Evolutionary conservation across 768 basidiomycete species (phyloP).

Genomic region (Amanita jacksonii): DNA sequence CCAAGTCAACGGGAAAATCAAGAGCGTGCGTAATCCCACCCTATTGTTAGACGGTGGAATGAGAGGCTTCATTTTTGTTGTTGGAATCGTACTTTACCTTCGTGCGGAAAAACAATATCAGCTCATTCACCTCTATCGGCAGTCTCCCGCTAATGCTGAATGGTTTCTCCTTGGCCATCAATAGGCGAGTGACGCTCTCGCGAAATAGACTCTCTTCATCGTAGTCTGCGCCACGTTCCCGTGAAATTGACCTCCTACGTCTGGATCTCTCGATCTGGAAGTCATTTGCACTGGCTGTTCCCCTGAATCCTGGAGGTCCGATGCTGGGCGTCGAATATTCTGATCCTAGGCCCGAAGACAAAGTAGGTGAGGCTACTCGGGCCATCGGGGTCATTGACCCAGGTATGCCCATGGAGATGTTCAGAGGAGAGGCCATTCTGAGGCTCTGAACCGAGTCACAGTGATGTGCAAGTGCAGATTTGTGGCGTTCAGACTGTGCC

Average conservation of each 20-base stretch:
- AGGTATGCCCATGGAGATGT: background rate
- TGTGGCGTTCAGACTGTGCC: background rate
- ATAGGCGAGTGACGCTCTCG: slow-evolving; percentile 42
- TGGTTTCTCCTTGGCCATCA: slow-evolving; percentile 49
- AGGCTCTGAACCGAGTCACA: no score
- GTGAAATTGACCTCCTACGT: slow-evolving; percentile 21
- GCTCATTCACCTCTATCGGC: slow-evolving; percentile 55
- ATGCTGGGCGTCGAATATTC: background rate
- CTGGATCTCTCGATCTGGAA: slow-evolving; percentile 59
- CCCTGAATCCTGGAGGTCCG: background rate
- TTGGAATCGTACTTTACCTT: slow-evolving; percentile 36
- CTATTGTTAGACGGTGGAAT: slow-evolving; percentile 25
- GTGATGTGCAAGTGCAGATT: no score
- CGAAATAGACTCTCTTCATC: slow-evolving; percentile 47
- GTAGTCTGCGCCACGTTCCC: slow-evolving; percentile 17
- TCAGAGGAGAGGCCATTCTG: slow-evolving; percentile 4
- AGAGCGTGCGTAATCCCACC: slow-evolving; percentile 72
- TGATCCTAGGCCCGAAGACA: slow-evolving; percentile 1
- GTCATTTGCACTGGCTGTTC: slow-evolving; percentile 6
- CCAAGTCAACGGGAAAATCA: slow-evolving; percentile 74
- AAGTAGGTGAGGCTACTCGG: slow-evolving; percentile 4
- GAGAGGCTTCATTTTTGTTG: background rate
- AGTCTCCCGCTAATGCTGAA: slow-evolving; percentile 62
- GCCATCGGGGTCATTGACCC: slow-evolving; percentile 5
- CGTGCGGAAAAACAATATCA: slow-evolving; percentile 71